Percentiles rank a stretch among this genome's conserved stretches.
Conservation (phyloP, 441 rosid species). For the Melastoma candidum region DNA sequence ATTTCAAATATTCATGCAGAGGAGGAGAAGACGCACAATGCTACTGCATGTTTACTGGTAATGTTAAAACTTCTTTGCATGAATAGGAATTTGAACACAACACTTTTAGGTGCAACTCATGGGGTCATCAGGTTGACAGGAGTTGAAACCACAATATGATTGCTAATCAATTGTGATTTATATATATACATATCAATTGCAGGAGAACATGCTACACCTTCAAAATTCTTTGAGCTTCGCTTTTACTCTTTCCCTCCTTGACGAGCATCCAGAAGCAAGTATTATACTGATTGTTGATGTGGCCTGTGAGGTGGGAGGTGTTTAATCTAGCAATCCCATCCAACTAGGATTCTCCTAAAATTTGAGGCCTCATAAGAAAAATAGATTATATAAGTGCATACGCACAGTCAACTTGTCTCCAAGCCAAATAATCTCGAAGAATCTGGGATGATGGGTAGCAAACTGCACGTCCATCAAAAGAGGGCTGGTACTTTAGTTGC, state of each 20-base stretch:
- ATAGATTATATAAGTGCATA: constrained; percentile 11
- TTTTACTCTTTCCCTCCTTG: constrained; percentile 70
- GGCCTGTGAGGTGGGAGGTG: constrained; percentile 38
- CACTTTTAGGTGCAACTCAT: too few relatives aligned
- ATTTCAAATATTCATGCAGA: not conserved
- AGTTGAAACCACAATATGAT: too few relatives aligned
- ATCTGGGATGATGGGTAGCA: constrained; percentile 77
- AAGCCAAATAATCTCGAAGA: constrained; percentile 75
- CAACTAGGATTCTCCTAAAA: not conserved
- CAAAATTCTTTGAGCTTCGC: constrained; percentile 53
- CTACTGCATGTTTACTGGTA: not conserved
- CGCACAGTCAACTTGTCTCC: constrained; percentile 99
- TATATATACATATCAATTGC: too few relatives aligned
- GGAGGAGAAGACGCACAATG: not conserved
- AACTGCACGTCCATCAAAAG: constrained; percentile 89
- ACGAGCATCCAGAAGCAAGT: constrained; percentile 92
- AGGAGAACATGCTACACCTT: constrained; percentile 33
- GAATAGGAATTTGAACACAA: too few relatives aligned
- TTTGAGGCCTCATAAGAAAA: not conserved
- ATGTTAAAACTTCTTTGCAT: too few relatives aligned
- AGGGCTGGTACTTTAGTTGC: constrained; percentile 62
- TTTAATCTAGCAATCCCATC: not conserved
- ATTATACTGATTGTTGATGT: constrained; percentile 88
- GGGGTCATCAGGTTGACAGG: too few relatives aligned
- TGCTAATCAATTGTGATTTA: too few relatives aligned